Conservation (phyloP, 106 monocot genomes). For the Ottelia alismoides region DNA sequence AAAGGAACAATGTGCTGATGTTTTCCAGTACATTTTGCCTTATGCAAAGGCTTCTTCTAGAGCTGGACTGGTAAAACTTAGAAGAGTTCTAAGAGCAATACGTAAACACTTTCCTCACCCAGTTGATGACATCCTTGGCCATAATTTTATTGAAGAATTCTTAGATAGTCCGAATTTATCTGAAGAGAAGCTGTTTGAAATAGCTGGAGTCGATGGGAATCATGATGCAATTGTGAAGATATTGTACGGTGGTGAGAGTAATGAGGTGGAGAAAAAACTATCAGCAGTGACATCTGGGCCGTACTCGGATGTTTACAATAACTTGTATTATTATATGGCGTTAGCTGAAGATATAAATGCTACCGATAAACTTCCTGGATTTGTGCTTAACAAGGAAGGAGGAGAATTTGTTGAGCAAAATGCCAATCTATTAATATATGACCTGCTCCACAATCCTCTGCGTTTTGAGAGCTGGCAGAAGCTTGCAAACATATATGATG, state of each 20-base stretch:
- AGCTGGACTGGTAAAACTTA: slow-evolving; percentile 84
- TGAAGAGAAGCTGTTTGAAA: slow-evolving; percentile 62
- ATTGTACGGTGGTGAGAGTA: slow-evolving; percentile 23
- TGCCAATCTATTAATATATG: slow-evolving; percentile 89
- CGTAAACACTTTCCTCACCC: slow-evolving; percentile 95
- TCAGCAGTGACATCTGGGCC: slow-evolving; percentile 34
- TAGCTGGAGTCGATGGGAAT: slow-evolving; percentile 30
- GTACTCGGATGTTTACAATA: slow-evolving; percentile 81
- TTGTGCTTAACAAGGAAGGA: slow-evolving; percentile 91
- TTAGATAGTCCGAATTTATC: slow-evolving; percentile 61
- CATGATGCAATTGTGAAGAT: slow-evolving; percentile 36
- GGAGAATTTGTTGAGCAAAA: slow-evolving; percentile 95
- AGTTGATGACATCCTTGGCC: slow-evolving; percentile 54
- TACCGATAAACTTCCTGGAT: slow-evolving; percentile 85
- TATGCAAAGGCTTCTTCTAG: slow-evolving; percentile 89
- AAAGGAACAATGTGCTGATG: slow-evolving; percentile 98
- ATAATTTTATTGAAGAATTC: slow-evolving; percentile 58
- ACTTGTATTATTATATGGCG: slow-evolving; percentile 78
- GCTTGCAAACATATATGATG: slow-evolving; percentile 98
- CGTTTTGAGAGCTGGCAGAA: slow-evolving; percentile 99
- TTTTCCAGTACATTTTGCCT: slow-evolving; percentile 91
- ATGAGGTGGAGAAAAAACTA: neutral
- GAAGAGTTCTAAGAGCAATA: slow-evolving; percentile 84
- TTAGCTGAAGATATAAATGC: slow-evolving; percentile 96
- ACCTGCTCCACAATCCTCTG: slow-evolving; percentile 83